These are phyloP conservation scores for Verticillium dahliae DNA, from an alignment of 2,329 filamentous ascomycete genomes.

Conservation along the genomic window DNA sequence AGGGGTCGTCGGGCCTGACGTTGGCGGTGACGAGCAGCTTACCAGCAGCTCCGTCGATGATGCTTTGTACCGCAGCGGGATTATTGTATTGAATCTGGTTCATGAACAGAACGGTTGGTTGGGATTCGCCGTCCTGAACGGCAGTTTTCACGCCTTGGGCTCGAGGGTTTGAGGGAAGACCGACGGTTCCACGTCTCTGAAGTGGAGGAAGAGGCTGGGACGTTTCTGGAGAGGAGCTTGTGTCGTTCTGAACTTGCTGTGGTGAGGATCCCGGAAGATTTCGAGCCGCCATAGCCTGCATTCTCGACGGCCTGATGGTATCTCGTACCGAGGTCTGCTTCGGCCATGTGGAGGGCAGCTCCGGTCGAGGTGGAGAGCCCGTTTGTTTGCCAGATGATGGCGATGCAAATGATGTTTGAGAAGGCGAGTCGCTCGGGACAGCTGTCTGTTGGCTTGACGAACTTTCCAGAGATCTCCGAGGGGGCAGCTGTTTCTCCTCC, in stretches of 20 bases:
- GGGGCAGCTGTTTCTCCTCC: background rate
- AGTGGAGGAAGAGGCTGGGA: constrained; percentile 19
- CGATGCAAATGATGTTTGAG: constrained; percentile 5
- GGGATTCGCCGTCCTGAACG: constrained; percentile 16
- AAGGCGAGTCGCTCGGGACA: background rate
- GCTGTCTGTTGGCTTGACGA: constrained; percentile 1
- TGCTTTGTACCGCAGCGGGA: constrained; percentile 38
- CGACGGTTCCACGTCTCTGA: constrained; percentile 36
- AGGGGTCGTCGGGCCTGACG: background rate
- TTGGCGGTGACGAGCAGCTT: constrained; percentile 7
- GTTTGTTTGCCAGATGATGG: constrained; percentile 2
- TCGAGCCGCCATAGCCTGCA: constrained; percentile 15
- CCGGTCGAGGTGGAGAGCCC: background rate
- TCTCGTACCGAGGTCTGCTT: constrained; percentile 22
- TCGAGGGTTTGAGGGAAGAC: constrained; percentile 41
- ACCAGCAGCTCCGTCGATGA: constrained; percentile 35
- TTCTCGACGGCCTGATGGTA: constrained; percentile 23
- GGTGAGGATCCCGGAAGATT: background rate
- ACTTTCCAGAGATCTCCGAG: background rate
- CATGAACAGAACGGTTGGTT: constrained; percentile 48
- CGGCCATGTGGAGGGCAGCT: constrained; percentile 12
- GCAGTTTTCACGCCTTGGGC: constrained; percentile 25
- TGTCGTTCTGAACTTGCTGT: constrained; percentile 1
- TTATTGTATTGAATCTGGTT: constrained; percentile 51
- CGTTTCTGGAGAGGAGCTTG: background rate